Evolutionary conservation across 768 basidiomycete genomes (phyloP).

Genomic region (Nidularia pulvinata): DNA sequence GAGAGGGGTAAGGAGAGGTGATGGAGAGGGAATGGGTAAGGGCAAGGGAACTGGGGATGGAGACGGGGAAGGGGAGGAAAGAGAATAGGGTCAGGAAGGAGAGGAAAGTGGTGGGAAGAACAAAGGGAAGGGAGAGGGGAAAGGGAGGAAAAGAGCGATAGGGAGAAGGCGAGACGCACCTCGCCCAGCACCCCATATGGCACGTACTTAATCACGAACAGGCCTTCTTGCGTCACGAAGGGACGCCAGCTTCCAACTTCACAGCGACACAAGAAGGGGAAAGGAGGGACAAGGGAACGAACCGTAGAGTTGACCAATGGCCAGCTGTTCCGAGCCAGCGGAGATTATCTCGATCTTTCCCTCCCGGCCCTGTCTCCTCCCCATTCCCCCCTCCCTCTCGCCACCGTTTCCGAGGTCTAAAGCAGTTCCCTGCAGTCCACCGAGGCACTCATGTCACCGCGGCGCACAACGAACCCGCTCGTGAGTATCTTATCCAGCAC

Average conservation of each 20-base stretch:
- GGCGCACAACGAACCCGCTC: constrained; percentile 49
- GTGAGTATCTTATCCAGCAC: constrained; percentile 56
- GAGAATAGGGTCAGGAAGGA: too few relatives aligned
- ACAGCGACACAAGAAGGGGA: neutral
- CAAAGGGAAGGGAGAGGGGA: too few relatives aligned
- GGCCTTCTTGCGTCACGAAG: constrained; percentile 45
- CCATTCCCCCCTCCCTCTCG: too few relatives aligned
- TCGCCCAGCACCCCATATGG: constrained; percentile 76
- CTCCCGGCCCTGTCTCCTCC: constrained; percentile 5
- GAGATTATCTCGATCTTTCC: constrained; percentile 37
- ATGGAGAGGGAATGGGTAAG: too few relatives aligned
- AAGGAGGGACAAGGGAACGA: constrained; percentile 8
- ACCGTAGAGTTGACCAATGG: constrained; percentile 88
- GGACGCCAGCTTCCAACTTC: neutral
- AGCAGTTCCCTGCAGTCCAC: neutral
- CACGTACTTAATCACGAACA: constrained; percentile 35
- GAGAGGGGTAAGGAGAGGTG: too few relatives aligned
- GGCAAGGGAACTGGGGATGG: too few relatives aligned
- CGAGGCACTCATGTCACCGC: constrained; percentile 8
- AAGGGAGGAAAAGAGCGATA: too few relatives aligned
- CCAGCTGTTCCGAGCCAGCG: constrained; percentile 62
- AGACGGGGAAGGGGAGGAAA: too few relatives aligned
- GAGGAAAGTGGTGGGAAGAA: too few relatives aligned
- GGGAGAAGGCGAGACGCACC: constrained; percentile 24
- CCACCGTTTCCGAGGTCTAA: too few relatives aligned